phyloP scores from a whole-genome alignment of 176 grass and related monocot species.

The Juncus inflexus region DNA sequence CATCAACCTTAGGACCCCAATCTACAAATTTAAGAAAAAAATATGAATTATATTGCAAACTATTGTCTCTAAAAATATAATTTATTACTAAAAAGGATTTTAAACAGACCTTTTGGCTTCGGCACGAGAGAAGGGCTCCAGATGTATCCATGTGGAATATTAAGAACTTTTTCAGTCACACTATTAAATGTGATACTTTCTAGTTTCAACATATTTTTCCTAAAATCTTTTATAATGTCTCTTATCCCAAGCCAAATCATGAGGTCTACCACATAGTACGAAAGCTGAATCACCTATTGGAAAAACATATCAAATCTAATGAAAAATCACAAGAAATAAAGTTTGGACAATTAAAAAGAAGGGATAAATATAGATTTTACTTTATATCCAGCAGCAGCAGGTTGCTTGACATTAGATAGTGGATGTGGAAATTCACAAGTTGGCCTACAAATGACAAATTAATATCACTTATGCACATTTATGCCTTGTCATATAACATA shows the following conservation, averaged over 20 bases:
- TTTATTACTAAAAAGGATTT: slow-evolving; percentile 6
- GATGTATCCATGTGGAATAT: slow-evolving; percentile 92
- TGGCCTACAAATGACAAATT: slow-evolving; percentile 57
- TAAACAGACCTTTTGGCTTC: slow-evolving; percentile 74
- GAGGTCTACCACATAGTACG: slow-evolving; percentile 91
- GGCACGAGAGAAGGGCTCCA: slow-evolving; percentile 98
- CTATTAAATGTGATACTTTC: slow-evolving; percentile 74
- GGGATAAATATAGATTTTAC: slow-evolving; percentile 32
- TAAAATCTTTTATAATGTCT: slow-evolving; percentile 97
- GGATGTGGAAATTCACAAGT: slow-evolving; percentile 95
- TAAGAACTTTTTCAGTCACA: slow-evolving; percentile 64
- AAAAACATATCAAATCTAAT: not conserved
- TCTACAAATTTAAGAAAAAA: slow-evolving; percentile 38
- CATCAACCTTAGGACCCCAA: slow-evolving; percentile 93
- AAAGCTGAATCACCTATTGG: slow-evolving; percentile 59
- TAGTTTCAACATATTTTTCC: slow-evolving; percentile 84
- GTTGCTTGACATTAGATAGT: slow-evolving; percentile 77
- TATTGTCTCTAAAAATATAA: slow-evolving; percentile 3
- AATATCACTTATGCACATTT: slow-evolving; percentile 27
- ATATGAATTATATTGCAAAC: not conserved
- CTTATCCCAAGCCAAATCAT: slow-evolving; percentile 99
- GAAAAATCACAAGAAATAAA: not conserved
- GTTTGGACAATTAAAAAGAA: slow-evolving; percentile 10
- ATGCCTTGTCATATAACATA: not conserved
- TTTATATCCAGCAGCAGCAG: slow-evolving; percentile 61